Evolutionary conservation across 2,329 filamentous ascomycete genomes (phyloP).

Genomic region (Pseudogymnoascus sp.): DNA sequence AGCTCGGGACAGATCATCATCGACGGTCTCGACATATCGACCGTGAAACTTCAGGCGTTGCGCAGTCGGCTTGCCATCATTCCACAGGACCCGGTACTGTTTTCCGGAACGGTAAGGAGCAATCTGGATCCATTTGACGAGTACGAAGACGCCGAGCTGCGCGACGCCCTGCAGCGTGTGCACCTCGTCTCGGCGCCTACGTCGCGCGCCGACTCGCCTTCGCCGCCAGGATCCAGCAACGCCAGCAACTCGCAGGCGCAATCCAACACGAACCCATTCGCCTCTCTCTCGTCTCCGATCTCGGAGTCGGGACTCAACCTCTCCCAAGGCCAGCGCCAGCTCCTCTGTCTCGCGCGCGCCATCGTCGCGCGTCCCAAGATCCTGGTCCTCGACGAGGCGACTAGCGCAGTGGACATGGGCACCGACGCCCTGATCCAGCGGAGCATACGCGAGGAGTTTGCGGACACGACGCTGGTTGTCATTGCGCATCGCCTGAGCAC

Average conservation of each 20-base stretch:
- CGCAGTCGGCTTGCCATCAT: constrained; percentile 72
- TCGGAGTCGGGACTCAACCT: constrained; percentile 66
- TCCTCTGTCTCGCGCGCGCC: constrained; percentile 64
- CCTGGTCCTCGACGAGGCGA: constrained; percentile 74
- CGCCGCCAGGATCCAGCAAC: constrained; percentile 30
- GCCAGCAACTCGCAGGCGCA: constrained; percentile 25
- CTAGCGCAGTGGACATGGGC: constrained; percentile 67
- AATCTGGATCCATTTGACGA: constrained; percentile 72
- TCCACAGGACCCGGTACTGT: constrained; percentile 73
- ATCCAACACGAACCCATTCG: constrained; percentile 57
- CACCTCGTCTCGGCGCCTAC: constrained; percentile 40
- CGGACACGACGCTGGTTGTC: constrained; percentile 58
- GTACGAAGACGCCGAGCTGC: constrained; percentile 58
- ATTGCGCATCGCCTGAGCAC: constrained; percentile 70
- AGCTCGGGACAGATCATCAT: constrained; percentile 57
- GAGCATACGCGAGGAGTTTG: constrained; percentile 63
- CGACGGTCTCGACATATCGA: constrained; percentile 66
- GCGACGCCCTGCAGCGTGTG: constrained; percentile 60
- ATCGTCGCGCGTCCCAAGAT: constrained; percentile 65
- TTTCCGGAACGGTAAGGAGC: constrained; percentile 66
- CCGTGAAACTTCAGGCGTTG: constrained; percentile 59
- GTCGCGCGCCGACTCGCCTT: constrained; percentile 29
- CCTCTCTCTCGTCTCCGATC: constrained; percentile 51
- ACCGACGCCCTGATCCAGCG: constrained; percentile 68
- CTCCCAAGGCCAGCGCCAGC: constrained; percentile 67